phyloP scores from a whole-genome alignment of 2,329 filamentous ascomycete species.

The Aspergillus ochraceus region DNA sequence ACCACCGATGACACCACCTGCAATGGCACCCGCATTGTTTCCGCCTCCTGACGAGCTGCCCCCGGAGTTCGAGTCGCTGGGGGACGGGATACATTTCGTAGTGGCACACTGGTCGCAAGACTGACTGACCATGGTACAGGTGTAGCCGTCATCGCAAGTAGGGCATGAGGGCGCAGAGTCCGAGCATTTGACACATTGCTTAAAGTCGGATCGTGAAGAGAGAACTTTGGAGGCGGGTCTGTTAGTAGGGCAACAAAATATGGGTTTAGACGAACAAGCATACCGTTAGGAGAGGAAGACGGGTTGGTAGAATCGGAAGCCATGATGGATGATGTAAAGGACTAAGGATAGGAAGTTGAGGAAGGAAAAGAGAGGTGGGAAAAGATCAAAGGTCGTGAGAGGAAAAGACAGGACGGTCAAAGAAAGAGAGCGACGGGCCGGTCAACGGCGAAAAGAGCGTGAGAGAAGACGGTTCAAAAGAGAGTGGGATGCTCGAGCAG shows the following conservation, averaged over 20 bases:
- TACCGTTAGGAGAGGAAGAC: slow-evolving; percentile 23
- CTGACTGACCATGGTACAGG: slow-evolving; percentile 60
- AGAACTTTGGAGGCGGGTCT: slow-evolving; percentile 12
- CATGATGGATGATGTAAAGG: slow-evolving; percentile 25
- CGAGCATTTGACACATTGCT: slow-evolving; percentile 58
- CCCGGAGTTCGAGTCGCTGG: slow-evolving; percentile 29
- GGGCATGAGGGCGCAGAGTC: slow-evolving; percentile 57
- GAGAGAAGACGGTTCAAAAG: slow-evolving; percentile 18
- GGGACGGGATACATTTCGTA: slow-evolving; percentile 54
- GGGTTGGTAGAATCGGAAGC: slow-evolving; percentile 23
- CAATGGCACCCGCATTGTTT: slow-evolving; percentile 80
- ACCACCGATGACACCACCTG: slow-evolving; percentile 86
- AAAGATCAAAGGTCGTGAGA: slow-evolving; percentile 4
- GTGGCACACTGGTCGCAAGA: slow-evolving; percentile 62
- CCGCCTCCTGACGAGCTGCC: slow-evolving; percentile 37
- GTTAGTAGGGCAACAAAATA: background rate
- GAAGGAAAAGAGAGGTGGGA: background rate
- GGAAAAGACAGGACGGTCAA: slow-evolving; percentile 6
- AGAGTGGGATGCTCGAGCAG: slow-evolving; percentile 31
- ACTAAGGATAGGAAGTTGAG: background rate
- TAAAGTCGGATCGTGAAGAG: slow-evolving; percentile 28
- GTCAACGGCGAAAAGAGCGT: slow-evolving; percentile 31
- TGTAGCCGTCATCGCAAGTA: slow-evolving; percentile 54
- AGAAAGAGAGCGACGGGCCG: slow-evolving; percentile 25
- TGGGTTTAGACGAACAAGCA: background rate